Conservation (phyloP, 148 eudicot genomes). For the Rhododendron kiyosumense region DNA sequence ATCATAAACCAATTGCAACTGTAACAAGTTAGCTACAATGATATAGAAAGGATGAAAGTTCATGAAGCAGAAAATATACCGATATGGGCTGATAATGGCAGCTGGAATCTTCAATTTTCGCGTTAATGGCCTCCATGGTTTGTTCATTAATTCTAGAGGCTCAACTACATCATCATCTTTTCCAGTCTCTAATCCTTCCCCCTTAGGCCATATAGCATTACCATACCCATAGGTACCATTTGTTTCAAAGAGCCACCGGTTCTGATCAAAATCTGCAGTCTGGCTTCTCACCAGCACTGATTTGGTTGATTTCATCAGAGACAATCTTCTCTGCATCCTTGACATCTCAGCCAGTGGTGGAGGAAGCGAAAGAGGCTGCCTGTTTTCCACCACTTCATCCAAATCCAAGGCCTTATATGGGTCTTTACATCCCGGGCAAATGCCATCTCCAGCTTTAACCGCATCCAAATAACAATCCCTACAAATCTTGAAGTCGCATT, state of each 20-base stretch:
- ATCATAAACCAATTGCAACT: not conserved
- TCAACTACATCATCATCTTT: slow-evolving; percentile 38
- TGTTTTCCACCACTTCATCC: slow-evolving; percentile 35
- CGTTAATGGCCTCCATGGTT: slow-evolving; percentile 93
- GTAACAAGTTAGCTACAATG: not conserved
- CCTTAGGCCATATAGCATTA: slow-evolving; percentile 92
- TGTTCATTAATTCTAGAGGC: slow-evolving; percentile 55
- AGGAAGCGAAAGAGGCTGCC: slow-evolving; percentile 50
- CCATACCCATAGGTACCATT: slow-evolving; percentile 92
- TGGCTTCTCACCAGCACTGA: slow-evolving; percentile 73
- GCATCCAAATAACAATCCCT: slow-evolving; percentile 82
- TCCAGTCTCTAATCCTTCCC: slow-evolving; percentile 48
- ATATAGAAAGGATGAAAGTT: not conserved
- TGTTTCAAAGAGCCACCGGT: slow-evolving; percentile 79
- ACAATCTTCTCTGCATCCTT: slow-evolving; percentile 68
- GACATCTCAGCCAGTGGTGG: slow-evolving; percentile 52
- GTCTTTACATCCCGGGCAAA: slow-evolving; percentile 88
- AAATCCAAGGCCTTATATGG: slow-evolving; percentile 55
- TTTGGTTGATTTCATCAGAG: slow-evolving; percentile 68
- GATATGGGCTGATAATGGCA: slow-evolving; percentile 78
- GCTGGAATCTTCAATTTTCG: slow-evolving; percentile 81
- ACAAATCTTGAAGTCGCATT: slow-evolving; percentile 84
- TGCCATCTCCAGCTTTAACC: slow-evolving; percentile 48
- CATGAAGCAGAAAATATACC: slow-evolving; percentile 33
- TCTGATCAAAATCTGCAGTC: slow-evolving; percentile 83